phyloP scores from a whole-genome alignment of 305 asterid species.

The Fraxinus greggii region DNA sequence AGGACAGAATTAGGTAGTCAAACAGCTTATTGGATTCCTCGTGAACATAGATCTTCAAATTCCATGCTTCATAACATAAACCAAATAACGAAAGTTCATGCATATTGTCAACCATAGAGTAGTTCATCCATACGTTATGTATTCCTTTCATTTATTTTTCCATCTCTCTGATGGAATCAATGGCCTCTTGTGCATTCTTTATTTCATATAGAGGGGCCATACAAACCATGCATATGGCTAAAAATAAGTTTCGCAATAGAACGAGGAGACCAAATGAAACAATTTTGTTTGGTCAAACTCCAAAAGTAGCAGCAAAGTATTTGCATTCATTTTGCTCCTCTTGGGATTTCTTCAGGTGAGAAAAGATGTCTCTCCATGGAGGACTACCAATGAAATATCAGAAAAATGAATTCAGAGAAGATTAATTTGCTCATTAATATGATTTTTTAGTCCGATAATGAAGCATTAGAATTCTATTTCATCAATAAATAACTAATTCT shows the following conservation, averaged over 20 bases:
- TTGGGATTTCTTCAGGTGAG: neutral
- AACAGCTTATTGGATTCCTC: neutral
- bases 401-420: neutral
- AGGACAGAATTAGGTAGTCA: neutral
- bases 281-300: neutral
- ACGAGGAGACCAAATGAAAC: neutral
- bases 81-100: neutral
- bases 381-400: neutral
- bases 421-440: neutral
- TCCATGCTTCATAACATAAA: neutral
- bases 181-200: neutral
- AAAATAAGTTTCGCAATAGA: neutral
- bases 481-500: neutral
- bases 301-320: neutral
- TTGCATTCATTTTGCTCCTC: neutral
- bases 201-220: neutral
- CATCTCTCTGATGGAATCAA: neutral
- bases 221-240: neutral
- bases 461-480: neutral
- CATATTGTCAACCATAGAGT: neutral
- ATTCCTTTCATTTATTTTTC: neutral
- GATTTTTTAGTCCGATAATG: neutral
- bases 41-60: neutral
- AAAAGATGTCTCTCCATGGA: conserved; percentile 1
- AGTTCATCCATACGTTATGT: neutral